phyloP scores from a whole-genome alignment of 768 basidiomycete genomes.

The Podaxis rugospora region DNA sequence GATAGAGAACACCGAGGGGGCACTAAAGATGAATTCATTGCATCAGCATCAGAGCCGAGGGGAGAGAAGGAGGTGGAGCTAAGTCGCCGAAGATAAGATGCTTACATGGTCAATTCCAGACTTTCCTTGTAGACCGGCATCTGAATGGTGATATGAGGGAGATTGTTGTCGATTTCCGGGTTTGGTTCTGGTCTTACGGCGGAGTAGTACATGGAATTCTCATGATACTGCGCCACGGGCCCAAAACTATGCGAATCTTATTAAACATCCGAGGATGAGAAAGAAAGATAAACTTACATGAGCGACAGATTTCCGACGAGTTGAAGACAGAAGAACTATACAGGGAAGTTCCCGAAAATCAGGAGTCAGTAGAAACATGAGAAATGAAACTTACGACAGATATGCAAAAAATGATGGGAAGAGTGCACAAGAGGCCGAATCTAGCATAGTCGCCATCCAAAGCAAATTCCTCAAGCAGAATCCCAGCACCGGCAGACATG shows the following conservation, averaged over 20 bases:
- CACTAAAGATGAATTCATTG: constrained; percentile 28
- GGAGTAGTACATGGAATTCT: constrained; percentile 82
- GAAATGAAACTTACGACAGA: constrained; percentile 50
- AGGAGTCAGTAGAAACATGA: constrained; percentile 4
- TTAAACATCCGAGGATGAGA: background rate
- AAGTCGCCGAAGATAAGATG: background rate
- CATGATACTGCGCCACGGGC: constrained; percentile 81
- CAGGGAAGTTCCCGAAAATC: background rate
- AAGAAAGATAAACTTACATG: constrained; percentile 28
- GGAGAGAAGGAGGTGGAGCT: background rate
- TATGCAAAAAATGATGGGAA: constrained; percentile 73
- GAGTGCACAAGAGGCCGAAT: constrained; percentile 60
- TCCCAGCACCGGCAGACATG: constrained; percentile 51
- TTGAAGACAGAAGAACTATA: constrained; percentile 73
- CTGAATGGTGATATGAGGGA: constrained; percentile 78
- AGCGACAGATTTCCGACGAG: constrained; percentile 63
- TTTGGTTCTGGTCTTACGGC: constrained; percentile 63
- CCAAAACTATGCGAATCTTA: constrained; percentile 39
- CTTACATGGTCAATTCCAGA: constrained; percentile 68
- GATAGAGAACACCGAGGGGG: constrained; percentile 71
- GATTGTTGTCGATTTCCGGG: constrained; percentile 59
- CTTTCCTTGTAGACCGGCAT: constrained; percentile 89
- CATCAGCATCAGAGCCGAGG: background rate
- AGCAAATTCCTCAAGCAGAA: constrained; percentile 62
- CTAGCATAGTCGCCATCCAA: constrained; percentile 60